Base-by-base conservation (phyloP, 2,329 filamentous ascomycete species). In the Calonectria hawksworthii region DNA sequence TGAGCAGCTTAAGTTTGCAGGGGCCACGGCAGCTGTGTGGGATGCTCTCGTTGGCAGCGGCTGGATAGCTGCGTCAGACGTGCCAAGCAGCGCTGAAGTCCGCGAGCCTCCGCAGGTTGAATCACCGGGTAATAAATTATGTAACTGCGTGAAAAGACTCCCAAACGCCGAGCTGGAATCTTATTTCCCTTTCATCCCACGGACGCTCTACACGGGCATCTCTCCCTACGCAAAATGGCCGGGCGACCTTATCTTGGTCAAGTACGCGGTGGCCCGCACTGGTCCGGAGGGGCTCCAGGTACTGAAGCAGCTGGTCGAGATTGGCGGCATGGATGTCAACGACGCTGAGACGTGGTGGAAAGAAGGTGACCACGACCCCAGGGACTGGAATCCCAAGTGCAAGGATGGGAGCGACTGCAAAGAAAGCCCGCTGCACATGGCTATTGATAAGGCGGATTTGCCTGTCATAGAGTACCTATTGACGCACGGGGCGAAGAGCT, bases 281-380 rank as follows among this genome's bases (percentile, higher is more conserved):
- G 68, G 50, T 14, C 16, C 32, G 3, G 73, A 65, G 1, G 64
- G 73, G 9, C 34, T 74, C 9, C n/a, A 68, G 34, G 69, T 74
- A 3, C 30, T 74, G 36, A 68, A 56, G 38, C 32, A 68, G 3
- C 64, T 74, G 7, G 73, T 74, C 13, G 68, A 74, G 41, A 59
- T 74, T 0, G 73, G 73, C 6, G 73, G 73, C 14, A 68, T 74
- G 73, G 68, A 74, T n/a, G 64, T 74, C 16, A 74, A 74, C 36
- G 73, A 74, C 18, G 18, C 34, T 1, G 38, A 47, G 4, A 51
- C 47, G 30, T 74, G 73, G 69, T 74, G 73, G 73, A 74, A 74
- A 18, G 54, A 36, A 11, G 69, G 69, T 4, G 73, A 74, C 26
- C 23, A 65, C 36, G 73, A 74, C 26, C 73, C 73, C 26, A 50